Percentiles rank a stretch among this genome's conserved stretches.
Conservation (phyloP, 1,284 basidiomycete species). For the Cryptococcus amylolentus region DNA sequence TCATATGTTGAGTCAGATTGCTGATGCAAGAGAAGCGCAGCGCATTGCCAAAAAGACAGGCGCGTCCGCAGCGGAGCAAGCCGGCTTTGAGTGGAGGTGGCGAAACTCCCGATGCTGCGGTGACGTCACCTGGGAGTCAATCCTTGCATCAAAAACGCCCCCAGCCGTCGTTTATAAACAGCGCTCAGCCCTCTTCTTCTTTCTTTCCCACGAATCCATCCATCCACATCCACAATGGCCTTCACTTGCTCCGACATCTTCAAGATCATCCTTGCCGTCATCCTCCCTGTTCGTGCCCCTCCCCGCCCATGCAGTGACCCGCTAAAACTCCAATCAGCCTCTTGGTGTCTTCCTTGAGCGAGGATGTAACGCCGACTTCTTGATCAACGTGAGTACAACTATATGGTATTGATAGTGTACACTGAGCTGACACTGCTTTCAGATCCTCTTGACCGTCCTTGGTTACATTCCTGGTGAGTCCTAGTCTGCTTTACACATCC, state of each 20-base stretch:
- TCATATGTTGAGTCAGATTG: too few relatives aligned
- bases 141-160: too few relatives aligned
- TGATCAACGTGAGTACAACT: conserved; percentile 19
- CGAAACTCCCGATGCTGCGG: too few relatives aligned
- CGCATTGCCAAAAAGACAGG: too few relatives aligned
- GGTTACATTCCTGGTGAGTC: conserved; percentile 41
- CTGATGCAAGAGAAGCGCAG: too few relatives aligned
- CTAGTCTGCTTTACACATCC: neutral
- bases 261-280: conserved; percentile 43
- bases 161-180: too few relatives aligned
- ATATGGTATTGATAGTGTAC: neutral
- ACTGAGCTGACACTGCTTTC: neutral
- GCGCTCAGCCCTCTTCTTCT: too few relatives aligned
- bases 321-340: conserved; percentile 19
- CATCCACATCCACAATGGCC: conserved; percentile 14
- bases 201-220: too few relatives aligned
- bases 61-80: too few relatives aligned
- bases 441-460: conserved; percentile 42
- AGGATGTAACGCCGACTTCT: conserved; percentile 40
- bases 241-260: conserved; percentile 13
- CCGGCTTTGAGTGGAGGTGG: too few relatives aligned
- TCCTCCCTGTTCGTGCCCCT: conserved; percentile 32
- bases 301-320: neutral
- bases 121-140: too few relatives aligned
- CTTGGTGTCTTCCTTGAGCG: conserved; percentile 48